Evolutionary conservation across 306 rosid genomes (phyloP), one percentile per base, ranked within the genome.

Genomic region (Acacia melanoxylon): DNA sequence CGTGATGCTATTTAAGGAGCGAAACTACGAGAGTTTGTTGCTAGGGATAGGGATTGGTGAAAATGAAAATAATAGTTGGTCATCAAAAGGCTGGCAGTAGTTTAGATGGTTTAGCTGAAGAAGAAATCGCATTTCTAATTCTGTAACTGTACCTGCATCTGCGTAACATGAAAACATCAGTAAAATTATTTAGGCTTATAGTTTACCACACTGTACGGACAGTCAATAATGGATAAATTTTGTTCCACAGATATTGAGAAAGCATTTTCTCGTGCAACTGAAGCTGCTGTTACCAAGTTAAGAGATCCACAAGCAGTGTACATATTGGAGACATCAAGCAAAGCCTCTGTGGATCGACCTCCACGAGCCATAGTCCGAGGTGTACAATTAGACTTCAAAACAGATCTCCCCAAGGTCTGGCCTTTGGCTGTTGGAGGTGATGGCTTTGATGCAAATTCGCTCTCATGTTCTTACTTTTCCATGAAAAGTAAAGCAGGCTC

Each of bases 251-350:
- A 89, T 80, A 79, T 84, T 10, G 92, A 88, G 87, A 90, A 89
- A 86, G 85, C 84, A 70, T 91, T 78, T 73, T 61, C 33, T 25
- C 81, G 51, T 71, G 90, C 92, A 75, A 89, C 75, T 33, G 91
- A 87, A 87, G 91, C 92, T 67, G 87, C 89, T 80, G 80, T 90
- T 88, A 89, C 91, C 72, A 89, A 89, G 85, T 87, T 95, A 76
- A 86, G 80, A 86, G 96, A 89, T 77, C 89, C 91, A 58, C 88
- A 70, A 80, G 88, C 81, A 37, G 91, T 78, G 59, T 95, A 89
- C 86, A 40, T 93, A 68, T 83, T 89, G 69, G 94, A 91, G 82
- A 33, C 86, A 17, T 33, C 59, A 65, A 71, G 75, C 65, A 86
- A 88, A 85, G 59, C 71, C 67, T 84, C 88, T 52, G 72, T 37